A percentile compares a stretch with the other conserved stretches of the same genome.
Evolutionary conservation across 176 grass and related monocot genomes (phyloP).

Genomic region (Saccharum officinarum): DNA sequence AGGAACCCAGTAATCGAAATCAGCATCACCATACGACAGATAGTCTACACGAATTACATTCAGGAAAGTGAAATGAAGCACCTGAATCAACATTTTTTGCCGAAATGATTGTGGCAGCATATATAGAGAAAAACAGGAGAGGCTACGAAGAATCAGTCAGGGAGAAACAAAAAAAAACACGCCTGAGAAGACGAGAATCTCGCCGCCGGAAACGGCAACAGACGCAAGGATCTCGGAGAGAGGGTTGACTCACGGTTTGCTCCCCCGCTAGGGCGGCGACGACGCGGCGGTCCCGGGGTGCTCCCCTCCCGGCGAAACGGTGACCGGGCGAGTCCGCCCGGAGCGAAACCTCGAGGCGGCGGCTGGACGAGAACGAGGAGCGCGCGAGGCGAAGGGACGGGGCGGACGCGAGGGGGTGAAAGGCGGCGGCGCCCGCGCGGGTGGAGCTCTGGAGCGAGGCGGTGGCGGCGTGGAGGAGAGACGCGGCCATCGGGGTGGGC

Average conservation of each 20-base stretch:
- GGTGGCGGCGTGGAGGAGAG: conserved; percentile 42
- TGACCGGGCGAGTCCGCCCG: conserved; percentile 8
- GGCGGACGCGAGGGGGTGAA: conserved; percentile 37
- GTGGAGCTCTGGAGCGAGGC: conserved; percentile 14
- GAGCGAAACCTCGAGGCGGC: conserved; percentile 13
- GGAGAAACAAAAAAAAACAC: not conserved
- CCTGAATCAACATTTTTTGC: too few species aligned
- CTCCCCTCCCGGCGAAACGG: conserved; percentile 1
- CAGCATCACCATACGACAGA: not conserved
- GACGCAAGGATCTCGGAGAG: conserved; percentile 24
- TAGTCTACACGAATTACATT: not conserved
- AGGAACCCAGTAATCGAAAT: not conserved
- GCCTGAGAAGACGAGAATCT: not conserved
- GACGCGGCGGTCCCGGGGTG: conserved; percentile 24
- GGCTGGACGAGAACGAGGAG: not conserved
- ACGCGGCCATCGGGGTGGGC: conserved; percentile 36
- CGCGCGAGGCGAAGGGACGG: conserved; percentile 44
- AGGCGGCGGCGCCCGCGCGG: conserved; percentile 7
- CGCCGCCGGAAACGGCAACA: not conserved
- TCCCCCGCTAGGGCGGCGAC: conserved; percentile 45
- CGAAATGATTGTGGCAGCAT: not conserved
- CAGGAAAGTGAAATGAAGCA: not conserved
- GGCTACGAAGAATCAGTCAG: conserved; percentile 5
- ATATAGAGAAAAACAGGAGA: not conserved
- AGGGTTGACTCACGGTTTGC: conserved; percentile 36